A percentile compares a stretch with the other conserved stretches of the same genome.
These are phyloP conservation scores for Saccharomycopsis hybrid DNA, from an alignment of 1,139 yeast genomes.

Conservation along the genomic window DNA sequence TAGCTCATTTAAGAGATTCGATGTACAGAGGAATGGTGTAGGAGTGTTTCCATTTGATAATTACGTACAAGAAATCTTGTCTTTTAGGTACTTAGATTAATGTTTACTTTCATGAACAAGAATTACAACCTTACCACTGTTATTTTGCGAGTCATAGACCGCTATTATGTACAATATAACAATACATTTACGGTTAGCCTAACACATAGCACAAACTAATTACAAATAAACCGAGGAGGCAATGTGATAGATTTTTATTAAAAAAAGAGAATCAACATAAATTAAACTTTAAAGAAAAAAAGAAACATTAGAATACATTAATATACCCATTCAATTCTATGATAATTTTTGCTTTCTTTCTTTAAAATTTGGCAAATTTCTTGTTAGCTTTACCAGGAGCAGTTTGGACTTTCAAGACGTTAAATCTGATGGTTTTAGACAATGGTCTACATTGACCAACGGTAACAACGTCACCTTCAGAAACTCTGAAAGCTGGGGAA, in stretches of 20 bases:
- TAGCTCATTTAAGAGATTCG: slow-evolving; percentile 71
- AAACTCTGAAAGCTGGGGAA: slow-evolving; percentile 99
- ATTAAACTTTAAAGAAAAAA: too few species aligned
- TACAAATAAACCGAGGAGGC: too few species aligned
- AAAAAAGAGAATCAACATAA: too few species aligned
- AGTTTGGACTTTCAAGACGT: slow-evolving; percentile 94
- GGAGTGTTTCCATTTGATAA: slow-evolving; percentile 76
- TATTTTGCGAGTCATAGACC: too few species aligned
- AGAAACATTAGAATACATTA: too few species aligned
- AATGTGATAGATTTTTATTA: too few species aligned
- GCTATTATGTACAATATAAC: too few species aligned
- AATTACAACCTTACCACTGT: too few species aligned
- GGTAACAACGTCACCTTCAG: slow-evolving; percentile 98
- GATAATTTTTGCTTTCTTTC: not conserved
- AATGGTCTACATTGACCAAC: slow-evolving; percentile 99
- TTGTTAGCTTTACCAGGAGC: slow-evolving; percentile 81
- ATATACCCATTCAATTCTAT: too few species aligned
- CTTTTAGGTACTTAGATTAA: slow-evolving; percentile 24
- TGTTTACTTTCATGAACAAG: not conserved
- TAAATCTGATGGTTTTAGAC: slow-evolving; percentile 99
- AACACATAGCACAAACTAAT: too few species aligned
- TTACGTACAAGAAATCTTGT: slow-evolving; percentile 56
- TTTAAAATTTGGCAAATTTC: slow-evolving; percentile 95
- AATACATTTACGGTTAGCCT: too few species aligned
- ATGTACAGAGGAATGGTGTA: slow-evolving; percentile 66